Conservation (phyloP, 1,139 yeast species). For the Candida sanyaensis region DNA sequence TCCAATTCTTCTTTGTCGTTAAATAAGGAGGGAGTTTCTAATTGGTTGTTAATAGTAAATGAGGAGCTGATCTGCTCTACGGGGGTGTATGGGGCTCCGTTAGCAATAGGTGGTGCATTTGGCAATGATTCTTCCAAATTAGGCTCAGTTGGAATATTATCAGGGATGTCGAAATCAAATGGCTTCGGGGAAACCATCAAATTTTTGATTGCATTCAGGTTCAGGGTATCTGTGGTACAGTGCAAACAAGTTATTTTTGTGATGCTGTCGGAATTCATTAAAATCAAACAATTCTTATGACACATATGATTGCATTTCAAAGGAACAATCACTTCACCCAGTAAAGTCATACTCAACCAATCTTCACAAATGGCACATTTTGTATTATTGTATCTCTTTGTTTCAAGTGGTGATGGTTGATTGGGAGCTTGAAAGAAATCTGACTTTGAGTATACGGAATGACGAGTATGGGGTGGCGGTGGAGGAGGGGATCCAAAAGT, state of each 20-base stretch:
- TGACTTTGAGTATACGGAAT: neutral
- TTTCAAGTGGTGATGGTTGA: conserved; percentile 7
- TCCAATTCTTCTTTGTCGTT: conserved; percentile 6
- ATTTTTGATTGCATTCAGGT: neutral
- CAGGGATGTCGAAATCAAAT: too few relatives aligned
- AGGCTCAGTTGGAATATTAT: neutral
- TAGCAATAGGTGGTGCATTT: neutral
- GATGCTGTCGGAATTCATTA: conserved; percentile 3
- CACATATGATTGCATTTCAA: conserved; percentile 30
- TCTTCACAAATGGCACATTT: conserved; percentile 35
- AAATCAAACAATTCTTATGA: conserved; percentile 30
- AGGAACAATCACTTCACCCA: conserved; percentile 27
- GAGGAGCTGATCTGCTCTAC: conserved; percentile 3
- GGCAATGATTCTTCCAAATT: neutral
- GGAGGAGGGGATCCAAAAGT: neutral
- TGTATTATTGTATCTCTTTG: conserved; percentile 10
- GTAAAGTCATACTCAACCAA: conserved; percentile 16
- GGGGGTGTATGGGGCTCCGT: conserved; percentile 3
- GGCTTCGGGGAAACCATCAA: too few relatives aligned
- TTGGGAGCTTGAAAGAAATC: neutral
- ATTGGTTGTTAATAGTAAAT: neutral
- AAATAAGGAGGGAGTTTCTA: conserved; percentile 8
- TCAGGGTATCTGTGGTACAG: neutral
- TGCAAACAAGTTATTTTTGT: neutral
- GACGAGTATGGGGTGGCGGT: neutral